Evolutionary conservation across 176 grass and related monocot genomes (phyloP).

Genomic region (Aegilops sharonensis): DNA sequence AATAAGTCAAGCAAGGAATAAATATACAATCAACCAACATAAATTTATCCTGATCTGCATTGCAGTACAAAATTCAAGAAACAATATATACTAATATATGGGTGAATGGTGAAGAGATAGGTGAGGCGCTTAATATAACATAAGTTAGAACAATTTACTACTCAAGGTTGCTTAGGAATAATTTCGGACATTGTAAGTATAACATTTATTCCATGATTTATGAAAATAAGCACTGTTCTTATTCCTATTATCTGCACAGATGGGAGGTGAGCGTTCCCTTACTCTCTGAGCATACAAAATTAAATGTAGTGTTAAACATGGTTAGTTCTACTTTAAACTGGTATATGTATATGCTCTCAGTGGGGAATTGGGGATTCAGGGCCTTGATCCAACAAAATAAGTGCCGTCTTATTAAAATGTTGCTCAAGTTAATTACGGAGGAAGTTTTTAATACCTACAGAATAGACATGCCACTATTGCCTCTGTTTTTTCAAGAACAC

Average conservation of each 20-base stretch:
- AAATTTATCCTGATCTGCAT: not conserved
- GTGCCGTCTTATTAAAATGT: too few species aligned
- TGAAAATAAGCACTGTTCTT: not conserved
- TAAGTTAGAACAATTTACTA: not conserved
- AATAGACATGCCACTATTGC: too few species aligned
- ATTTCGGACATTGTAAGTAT: not conserved
- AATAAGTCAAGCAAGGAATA: not conserved
- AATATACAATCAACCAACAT: not conserved
- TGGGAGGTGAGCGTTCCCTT: not conserved
- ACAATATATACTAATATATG: too few species aligned
- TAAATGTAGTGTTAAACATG: not conserved
- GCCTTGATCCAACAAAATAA: too few species aligned
- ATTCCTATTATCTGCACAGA: not conserved
- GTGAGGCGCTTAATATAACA: not conserved
- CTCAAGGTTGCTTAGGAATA: not conserved
- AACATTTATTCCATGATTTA: not conserved
- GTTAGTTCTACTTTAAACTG: not conserved
- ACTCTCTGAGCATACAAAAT: not conserved
- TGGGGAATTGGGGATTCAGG: too few species aligned
- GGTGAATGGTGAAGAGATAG: not conserved
- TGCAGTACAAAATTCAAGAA: not conserved
- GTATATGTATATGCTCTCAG: too few species aligned
- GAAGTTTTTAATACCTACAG: too few species aligned
- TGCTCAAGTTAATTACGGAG: too few species aligned
- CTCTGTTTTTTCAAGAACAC: too few species aligned